phyloP scores from a whole-genome alignment of 1,284 basidiomycete genomes.

The Ustilago nuda region DNA sequence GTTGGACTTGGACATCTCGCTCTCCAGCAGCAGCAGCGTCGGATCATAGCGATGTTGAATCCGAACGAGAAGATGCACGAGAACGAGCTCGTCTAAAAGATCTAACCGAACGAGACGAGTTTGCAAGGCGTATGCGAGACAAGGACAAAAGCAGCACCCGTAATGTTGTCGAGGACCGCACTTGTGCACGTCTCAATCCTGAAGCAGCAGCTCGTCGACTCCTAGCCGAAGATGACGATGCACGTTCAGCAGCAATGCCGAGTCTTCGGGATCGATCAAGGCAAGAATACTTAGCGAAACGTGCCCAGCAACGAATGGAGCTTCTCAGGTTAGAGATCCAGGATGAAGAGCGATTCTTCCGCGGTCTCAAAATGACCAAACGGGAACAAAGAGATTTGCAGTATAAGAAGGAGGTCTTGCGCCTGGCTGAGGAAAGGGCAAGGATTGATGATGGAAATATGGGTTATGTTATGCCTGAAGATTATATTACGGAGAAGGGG shows the following conservation, averaged over 20 bases:
- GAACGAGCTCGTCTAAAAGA: constrained; percentile 85
- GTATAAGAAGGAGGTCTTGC: constrained; percentile 90
- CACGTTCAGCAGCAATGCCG: constrained; percentile 55
- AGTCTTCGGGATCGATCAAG: constrained; percentile 69
- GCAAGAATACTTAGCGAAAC: constrained; percentile 95
- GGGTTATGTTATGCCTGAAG: constrained; percentile 70
- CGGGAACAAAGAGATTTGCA: constrained; percentile 84
- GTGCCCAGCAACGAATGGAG: constrained; percentile 95
- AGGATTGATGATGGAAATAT: constrained; percentile 82
- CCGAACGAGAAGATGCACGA: constrained; percentile 73
- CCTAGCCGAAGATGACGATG: constrained; percentile 72
- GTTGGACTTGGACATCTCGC: background rate
- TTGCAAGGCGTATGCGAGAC: constrained; percentile 85
- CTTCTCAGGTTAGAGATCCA: constrained; percentile 84
- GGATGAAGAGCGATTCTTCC: constrained; percentile 66
- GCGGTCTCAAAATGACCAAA: constrained; percentile 76
- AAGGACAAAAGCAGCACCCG: constrained; percentile 88
- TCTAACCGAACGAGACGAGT: constrained; percentile 87
- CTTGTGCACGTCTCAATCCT: constrained; percentile 73
- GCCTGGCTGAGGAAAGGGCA: constrained; percentile 90
- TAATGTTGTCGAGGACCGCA: constrained; percentile 90
- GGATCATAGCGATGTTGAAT: constrained; percentile 4
- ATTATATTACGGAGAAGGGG: constrained; percentile 98
- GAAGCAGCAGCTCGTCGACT: constrained; percentile 84
- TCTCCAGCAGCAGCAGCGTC: constrained; percentile 10